A percentile compares a stretch with the other conserved stretches of the same genome.
phyloP scores from a whole-genome alignment of 768 basidiomycete genomes.

The Mycena belliarum region DNA sequence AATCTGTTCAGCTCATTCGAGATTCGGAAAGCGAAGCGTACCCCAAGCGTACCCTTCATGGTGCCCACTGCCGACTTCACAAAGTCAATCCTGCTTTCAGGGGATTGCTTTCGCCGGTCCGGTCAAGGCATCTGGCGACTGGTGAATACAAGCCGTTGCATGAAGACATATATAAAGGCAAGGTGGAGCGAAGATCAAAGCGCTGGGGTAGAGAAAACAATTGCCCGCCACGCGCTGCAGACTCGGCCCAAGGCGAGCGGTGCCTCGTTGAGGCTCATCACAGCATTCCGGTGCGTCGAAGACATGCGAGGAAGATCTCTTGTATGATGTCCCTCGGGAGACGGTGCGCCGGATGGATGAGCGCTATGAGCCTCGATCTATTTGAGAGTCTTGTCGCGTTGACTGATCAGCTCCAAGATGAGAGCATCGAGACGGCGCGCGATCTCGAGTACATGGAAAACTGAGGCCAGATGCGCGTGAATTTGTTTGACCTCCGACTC shows the following conservation, averaged over 20 bases:
- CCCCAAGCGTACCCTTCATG: no score
- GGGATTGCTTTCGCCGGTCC: no score
- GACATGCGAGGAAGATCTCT: conserved; percentile 7
- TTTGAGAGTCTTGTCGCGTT: not conserved
- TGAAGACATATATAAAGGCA: no score
- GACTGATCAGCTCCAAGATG: not conserved
- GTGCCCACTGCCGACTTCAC: no score
- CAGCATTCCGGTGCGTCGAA: not conserved
- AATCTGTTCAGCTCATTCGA: no score
- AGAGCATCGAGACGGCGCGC: not conserved
- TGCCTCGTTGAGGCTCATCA: not conserved
- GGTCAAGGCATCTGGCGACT: no score
- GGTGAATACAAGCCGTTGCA: no score
- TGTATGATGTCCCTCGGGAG: not conserved
- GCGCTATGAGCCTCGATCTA: conserved; percentile 24
- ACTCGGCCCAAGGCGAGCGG: conserved; percentile 1
- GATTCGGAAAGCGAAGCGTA: no score
- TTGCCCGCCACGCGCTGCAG: conserved; percentile 1
- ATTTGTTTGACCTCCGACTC: not conserved
- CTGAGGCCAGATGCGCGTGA: not conserved
- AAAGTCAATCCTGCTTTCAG: no score
- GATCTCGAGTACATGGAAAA: not conserved
- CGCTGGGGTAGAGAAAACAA: not conserved
- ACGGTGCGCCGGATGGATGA: no score
- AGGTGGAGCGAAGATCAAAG: not conserved